Evolutionary conservation across 2,329 filamentous ascomycete genomes (phyloP), one percentile per base, ranked within the genome.

Genomic region (Apiospora malaysiana): DNA sequence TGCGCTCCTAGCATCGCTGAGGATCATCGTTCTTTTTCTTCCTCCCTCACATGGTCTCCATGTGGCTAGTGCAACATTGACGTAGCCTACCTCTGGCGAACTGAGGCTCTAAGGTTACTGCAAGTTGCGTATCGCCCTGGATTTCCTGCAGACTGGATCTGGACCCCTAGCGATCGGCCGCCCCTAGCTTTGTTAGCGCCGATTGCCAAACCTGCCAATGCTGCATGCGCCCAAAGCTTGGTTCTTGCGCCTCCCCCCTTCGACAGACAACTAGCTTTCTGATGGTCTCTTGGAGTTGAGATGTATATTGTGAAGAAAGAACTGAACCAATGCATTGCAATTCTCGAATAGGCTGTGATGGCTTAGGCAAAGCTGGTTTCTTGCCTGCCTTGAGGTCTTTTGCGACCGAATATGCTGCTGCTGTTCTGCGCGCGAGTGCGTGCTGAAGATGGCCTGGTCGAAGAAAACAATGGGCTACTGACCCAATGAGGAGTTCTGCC

Each of bases 21-120:
- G 18, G 49, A 56, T 56, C 18, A 18, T 23, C n/a, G 1, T 9
- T 49, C 21, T n/a, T 9, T 49, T 10, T n/a, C 45, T 23, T 23
- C 43, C 14, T 23, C n/a, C 2, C n/a, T 2, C 25, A 25, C 12
- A 10, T 51, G 10, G 8, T 10, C 47, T 25, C 14, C 12, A 16
- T 45, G 42, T 23, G 12, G 46, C 46, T 4, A 23, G 46, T 23
- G 10, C 46, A 49, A 16, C 42, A 45, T 45, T 9, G 9, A 56
- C 25, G 0, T 56, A n/a, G 8, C 51, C 12, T 23, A 23, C n/a
- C 47, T n/a, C 47, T 27, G 23, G 49, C 49, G 21, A 37, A 32
- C 37, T 59, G 51, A 59, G 51, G 27, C 51, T 59, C 51, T 59
- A n/a, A n/a, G n/a, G n/a, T n/a, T n/a, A 27, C 32, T 37, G 51